Conservation (phyloP, 805 yeast genomes). For the Torulaspora gathmanii region DNA sequence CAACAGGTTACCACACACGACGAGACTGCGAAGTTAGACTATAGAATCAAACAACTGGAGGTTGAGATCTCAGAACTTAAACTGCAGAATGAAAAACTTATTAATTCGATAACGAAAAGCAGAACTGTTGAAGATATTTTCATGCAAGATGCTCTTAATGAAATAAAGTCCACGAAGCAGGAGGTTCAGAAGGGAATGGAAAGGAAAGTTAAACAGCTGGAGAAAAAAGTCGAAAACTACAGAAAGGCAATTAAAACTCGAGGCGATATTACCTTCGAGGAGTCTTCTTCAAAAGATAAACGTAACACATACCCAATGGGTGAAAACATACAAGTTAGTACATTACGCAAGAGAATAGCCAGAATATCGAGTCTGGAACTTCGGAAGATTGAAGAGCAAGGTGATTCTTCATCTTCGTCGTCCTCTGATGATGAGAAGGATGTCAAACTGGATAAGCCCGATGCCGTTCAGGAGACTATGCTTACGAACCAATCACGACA, state of each 20-base stretch:
- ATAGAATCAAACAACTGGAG: conserved; percentile 34
- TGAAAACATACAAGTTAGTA: conserved; percentile 6
- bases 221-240: conserved; percentile 30
- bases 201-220: conserved; percentile 28
- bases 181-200: conserved; percentile 21
- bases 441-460: conserved; percentile 5
- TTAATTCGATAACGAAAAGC: conserved; percentile 28
- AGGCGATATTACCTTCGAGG: conserved; percentile 11
- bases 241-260: conserved; percentile 24
- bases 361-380: conserved; percentile 26
- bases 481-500: conserved; percentile 6
- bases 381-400: conserved; percentile 26
- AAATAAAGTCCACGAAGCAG: conserved; percentile 11
- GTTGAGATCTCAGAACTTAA: conserved; percentile 33
- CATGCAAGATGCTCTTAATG: conserved; percentile 20
- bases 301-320: conserved; percentile 7
- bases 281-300: conserved; percentile 2
- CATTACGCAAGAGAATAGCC: conserved; percentile 23
- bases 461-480: background rate
- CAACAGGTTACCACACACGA: conserved; percentile 14
- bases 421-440: conserved; percentile 24
- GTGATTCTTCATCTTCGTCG: conserved; percentile 20
- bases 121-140: conserved; percentile 27
- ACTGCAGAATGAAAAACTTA: conserved; percentile 33
- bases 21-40: conserved; percentile 24